Evolutionary conservation across 2,329 filamentous ascomycete species (phyloP), one percentile per base, ranked within the genome.

Genomic region (Fusarium clavum): DNA sequence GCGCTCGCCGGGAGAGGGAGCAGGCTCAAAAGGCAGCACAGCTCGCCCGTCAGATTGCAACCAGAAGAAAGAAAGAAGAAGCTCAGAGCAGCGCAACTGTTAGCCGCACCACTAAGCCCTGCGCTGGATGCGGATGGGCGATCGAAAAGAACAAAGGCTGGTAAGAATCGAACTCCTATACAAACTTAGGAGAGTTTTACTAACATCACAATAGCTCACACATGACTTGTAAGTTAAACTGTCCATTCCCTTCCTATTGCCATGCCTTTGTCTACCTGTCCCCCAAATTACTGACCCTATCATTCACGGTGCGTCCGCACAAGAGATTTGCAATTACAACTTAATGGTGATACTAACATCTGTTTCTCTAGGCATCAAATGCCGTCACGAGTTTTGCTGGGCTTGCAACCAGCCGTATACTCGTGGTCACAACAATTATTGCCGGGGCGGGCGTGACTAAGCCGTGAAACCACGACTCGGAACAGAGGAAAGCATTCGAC

Each of bases 111-210:
- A 79, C 80, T 14, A 83, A 79, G 57, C 78, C 77, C 0, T 84
- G 82, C 40, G 80, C 81, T 0, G 74, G 75, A 1, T 84, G 82
- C 20, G 64, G 71, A 5, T 76, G 75, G 63, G 76, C 78, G 2
- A 84, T 83, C 55, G 75, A 82, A 68, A 84, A 82, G 74, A 79
- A 78, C 20, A 57, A 68, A 0, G 82, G 82, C 48, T 84, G 82
- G 82, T 83, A 58, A 76, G 80, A 76, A 41, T n/a, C n/a, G 30
- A 27, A 25, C 11, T 27, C 11, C n/a, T n/a, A n/a, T 22, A 27
- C 22, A 9, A 38, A 38, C 11, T 16, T 4, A 27, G 38, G 22
- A 30, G 24, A 25, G n/a, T 43, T n/a, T 49, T 9, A 30, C 75
- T 81, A 69, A 79, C 70, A 4, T 11, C 27, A 11, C 29, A 57